These are phyloP conservation scores for Diutina mesorugosa DNA, from an alignment of 1,139 yeast genomes.

Conservation along the genomic window DNA sequence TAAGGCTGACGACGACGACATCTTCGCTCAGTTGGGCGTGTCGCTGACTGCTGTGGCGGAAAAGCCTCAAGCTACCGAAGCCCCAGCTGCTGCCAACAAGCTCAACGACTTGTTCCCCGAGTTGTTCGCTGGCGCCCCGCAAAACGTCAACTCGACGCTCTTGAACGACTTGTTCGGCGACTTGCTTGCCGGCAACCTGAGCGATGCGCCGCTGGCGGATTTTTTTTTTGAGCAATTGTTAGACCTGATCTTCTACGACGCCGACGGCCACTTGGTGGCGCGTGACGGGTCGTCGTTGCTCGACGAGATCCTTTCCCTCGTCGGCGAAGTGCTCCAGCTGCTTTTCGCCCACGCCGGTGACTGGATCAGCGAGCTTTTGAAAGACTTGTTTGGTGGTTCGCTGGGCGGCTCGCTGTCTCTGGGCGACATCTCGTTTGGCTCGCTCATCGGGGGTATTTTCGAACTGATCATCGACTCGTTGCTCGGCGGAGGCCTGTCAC, in stretches of 20 bases:
- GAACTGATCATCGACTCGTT: conserved; percentile 2
- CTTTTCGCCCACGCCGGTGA: not conserved
- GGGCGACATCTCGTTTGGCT: conserved; percentile 1
- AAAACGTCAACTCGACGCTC: not conserved
- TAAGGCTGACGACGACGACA: not conserved
- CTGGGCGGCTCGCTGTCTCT: not conserved
- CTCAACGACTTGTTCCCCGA: not conserved
- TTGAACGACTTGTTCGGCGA: not conserved
- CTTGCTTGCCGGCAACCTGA: not conserved
- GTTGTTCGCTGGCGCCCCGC: not conserved
- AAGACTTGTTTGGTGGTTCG: not conserved
- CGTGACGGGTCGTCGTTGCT: not conserved
- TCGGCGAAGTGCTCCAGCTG: not conserved
- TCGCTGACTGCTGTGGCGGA: not conserved
- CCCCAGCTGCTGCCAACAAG: not conserved
- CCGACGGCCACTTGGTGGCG: not conserved
- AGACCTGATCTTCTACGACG: not conserved
- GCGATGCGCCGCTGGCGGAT: not conserved
- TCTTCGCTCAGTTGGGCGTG: not conserved
- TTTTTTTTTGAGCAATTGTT: not conserved
- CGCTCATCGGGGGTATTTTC: not conserved
- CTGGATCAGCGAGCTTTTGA: not conserved
- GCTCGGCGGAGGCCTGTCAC: not conserved
- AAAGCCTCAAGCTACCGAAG: not conserved
- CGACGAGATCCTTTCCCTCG: conserved; percentile 1